These are phyloP conservation scores for Trametes polyzona DNA, from an alignment of 1,284 basidiomycete genomes.

Conservation along the genomic window DNA sequence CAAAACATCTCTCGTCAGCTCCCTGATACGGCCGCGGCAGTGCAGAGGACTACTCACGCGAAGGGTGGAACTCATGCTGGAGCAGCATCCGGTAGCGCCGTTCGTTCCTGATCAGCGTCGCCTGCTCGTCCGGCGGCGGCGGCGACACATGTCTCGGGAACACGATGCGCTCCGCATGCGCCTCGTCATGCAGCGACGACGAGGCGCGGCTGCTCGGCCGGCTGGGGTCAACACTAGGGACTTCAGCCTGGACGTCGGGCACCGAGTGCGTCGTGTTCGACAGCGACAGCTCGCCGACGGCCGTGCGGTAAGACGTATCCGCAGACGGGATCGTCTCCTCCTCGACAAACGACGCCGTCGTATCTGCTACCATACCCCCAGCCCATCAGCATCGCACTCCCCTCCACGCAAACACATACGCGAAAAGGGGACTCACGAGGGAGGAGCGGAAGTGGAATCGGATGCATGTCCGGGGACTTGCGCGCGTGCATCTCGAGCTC, in stretches of 20 bases:
- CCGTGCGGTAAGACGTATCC: slow-evolving; percentile 29
- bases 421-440: slow-evolving; percentile 32
- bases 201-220: slow-evolving; percentile 22
- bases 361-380: slow-evolving; percentile 25
- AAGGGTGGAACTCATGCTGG: slow-evolving; percentile 70
- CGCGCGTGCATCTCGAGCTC: slow-evolving; percentile 26
- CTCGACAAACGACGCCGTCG: slow-evolving; percentile 26
- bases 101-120: slow-evolving; percentile 56
- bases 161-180: slow-evolving; percentile 10
- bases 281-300: slow-evolving; percentile 10
- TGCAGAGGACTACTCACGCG: slow-evolving; percentile 49
- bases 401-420: too few species aligned
- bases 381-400: background rate
- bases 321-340: slow-evolving; percentile 23
- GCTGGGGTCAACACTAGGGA: background rate
- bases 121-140: slow-evolving; percentile 45
- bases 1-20: background rate
- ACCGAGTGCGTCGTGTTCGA: slow-evolving; percentile 5
- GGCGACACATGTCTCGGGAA: slow-evolving; percentile 22
- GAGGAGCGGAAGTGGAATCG: slow-evolving; percentile 37
- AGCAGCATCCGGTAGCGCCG: slow-evolving; percentile 62
- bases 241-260: background rate
- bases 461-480: slow-evolving; percentile 43
- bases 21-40: background rate
- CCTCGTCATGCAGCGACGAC: slow-evolving; percentile 19